Conservation (phyloP, 768 basidiomycete species). For the Gloeopeniophorella convolvens region DNA sequence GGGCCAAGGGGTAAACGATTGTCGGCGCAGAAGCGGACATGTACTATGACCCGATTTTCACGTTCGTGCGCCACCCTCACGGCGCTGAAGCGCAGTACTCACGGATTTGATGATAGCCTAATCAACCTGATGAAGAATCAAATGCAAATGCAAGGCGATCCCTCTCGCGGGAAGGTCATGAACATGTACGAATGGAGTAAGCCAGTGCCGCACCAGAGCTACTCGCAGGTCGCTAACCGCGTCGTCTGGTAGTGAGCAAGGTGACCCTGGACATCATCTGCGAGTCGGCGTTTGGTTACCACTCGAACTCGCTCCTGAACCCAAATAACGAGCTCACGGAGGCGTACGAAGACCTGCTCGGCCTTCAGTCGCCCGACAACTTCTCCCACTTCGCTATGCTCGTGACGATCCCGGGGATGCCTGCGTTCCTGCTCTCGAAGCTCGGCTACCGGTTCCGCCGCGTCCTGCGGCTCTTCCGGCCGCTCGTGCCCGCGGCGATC, state of each 20-base stretch:
- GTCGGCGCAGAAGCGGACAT: neutral
- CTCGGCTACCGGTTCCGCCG: conserved; percentile 31
- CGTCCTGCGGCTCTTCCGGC: too few species aligned
- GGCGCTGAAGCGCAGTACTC: neutral
- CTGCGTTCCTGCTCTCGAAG: conserved; percentile 23
- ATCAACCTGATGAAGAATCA: neutral
- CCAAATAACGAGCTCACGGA: conserved; percentile 17
- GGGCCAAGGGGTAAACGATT: neutral
- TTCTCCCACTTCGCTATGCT: conserved; percentile 32
- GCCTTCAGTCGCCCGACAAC: conserved; percentile 30
- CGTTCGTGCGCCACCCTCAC: too few species aligned
- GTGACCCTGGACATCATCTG: conserved; percentile 24
- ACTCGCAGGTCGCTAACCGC: too few species aligned
- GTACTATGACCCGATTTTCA: conserved; percentile 1
- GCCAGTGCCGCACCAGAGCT: neutral
- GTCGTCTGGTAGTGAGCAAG: conserved; percentile 14
- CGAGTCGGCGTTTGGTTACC: conserved; percentile 19
- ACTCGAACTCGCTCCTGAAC: conserved; percentile 15
- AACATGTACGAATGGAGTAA: conserved; percentile 19
- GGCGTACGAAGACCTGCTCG: conserved; percentile 18
- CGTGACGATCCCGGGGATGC: conserved; percentile 33
- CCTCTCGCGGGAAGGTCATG: conserved; percentile 5
- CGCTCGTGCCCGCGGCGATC: too few species aligned
- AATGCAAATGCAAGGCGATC: conserved; percentile 1
- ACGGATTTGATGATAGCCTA: neutral